Evolutionary conservation across 441 rosid species (phyloP).

Genomic region (Syzygium syzygioides): DNA sequence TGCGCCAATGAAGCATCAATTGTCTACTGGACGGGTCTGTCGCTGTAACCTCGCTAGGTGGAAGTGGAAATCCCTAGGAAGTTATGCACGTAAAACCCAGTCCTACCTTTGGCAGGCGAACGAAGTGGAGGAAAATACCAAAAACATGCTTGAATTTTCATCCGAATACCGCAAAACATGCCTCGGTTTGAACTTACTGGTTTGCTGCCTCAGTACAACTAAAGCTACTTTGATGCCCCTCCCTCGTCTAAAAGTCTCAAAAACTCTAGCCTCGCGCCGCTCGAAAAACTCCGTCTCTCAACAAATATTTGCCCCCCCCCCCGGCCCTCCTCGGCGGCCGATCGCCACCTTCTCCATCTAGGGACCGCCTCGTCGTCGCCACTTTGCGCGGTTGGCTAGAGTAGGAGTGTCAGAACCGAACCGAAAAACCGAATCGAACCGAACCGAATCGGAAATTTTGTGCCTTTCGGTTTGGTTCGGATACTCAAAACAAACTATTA

Average conservation of each 20-base stretch:
- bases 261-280: background rate
- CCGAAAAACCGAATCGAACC: no score
- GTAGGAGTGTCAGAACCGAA: no score
- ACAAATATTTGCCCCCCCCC: background rate
- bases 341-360: background rate
- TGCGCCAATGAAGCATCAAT: background rate
- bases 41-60: no score
- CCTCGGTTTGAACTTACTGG: fast-evolving
- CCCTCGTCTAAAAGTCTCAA: background rate
- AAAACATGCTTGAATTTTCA: background rate
- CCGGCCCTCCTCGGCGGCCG: background rate
- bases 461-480: no score
- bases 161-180: background rate
- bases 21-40: background rate
- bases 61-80: no score
- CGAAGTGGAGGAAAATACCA: background rate
- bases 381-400: no score
- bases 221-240: background rate
- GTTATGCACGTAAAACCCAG: no score
- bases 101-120: no score
- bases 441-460: no score
- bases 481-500: no score
- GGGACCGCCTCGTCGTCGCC: background rate
- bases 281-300: background rate
- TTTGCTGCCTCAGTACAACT: background rate